Evolutionary conservation across 352 stramenopile genomes (phyloP), one percentile per base, ranked within the genome.

Genomic region (Pythium pyrilobum): DNA sequence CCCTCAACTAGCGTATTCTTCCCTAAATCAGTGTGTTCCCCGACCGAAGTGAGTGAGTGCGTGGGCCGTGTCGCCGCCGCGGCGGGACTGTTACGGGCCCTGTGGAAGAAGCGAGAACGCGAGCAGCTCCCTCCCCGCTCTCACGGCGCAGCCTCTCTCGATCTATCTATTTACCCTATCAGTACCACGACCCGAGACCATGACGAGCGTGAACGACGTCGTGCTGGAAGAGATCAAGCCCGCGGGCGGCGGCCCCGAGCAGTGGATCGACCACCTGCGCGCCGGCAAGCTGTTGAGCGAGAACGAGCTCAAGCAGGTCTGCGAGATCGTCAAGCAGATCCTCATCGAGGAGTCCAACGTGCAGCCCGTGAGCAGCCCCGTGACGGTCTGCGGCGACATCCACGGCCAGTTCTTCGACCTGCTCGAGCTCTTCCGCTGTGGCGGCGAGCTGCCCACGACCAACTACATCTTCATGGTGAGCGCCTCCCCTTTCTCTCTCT

Each of bases 401-500:
- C 85, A 95, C 66, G 85, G 85, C 28, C 85, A 95, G 63, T 95
- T 95, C 56, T 95, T 92, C 64, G 85, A 95, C 59, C 67, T 95
- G 45, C 61, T 93, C 28, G 85, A 95, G 72, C 79, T 95, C 25
- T 96, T 96, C 61, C 79, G 79, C 52, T 86, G 77, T 55, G 87
- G 86, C 27, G 87, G 87, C 10, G 79, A 95, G 37, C 69, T 94
- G 32, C 67, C 85, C 23, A 77, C 83, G 43, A 96, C 84, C 51
- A 96, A 96, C 68, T 96, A 95, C 72, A 69, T 96, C 34, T 96
- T 96, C 63, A 95, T 96, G 85, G 81, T 90, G 39, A n/a, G n/a
- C n/a, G n/a, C n/a, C n/a, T n/a, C n/a, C n/a, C n/a, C n/a, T n/a
- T n/a, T n/a, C n/a, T n/a, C n/a, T n/a, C n/a, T n/a, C n/a, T n/a